Conservation (phyloP, 176 grass and related monocot genomes). For the Triticum timopheevii region DNA sequence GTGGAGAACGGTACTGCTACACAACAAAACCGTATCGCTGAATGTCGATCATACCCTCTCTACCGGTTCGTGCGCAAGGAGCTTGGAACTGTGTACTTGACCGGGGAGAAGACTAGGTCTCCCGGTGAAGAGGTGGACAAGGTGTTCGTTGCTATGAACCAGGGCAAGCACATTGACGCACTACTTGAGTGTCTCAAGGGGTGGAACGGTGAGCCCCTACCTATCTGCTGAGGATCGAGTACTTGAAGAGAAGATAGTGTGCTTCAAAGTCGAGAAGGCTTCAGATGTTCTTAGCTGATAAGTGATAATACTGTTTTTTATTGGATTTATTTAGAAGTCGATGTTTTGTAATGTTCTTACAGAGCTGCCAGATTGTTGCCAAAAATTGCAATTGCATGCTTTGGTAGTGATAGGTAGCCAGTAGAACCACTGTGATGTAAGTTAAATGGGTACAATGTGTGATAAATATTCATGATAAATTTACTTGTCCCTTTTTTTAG, state of each 20-base stretch:
- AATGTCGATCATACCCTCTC: conserved; percentile 73
- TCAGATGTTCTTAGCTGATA: conserved; percentile 15
- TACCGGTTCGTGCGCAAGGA: conserved; percentile 74
- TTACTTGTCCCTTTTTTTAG: background rate
- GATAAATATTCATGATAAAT: background rate
- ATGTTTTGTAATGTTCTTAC: background rate
- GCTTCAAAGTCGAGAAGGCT: background rate
- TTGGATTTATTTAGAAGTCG: background rate
- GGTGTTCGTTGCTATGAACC: conserved; percentile 67
- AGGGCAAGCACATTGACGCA: conserved; percentile 58
- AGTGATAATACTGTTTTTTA: background rate
- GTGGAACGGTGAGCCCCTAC: conserved; percentile 74
- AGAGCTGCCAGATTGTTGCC: background rate
- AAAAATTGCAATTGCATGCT: background rate
- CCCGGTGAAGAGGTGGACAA: conserved; percentile 74
- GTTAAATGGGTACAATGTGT: background rate
- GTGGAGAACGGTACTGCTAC: conserved; percentile 48
- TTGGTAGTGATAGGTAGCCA: background rate
- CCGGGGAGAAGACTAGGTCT: conserved; percentile 68
- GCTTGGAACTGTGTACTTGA: conserved; percentile 49
- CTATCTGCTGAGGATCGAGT: conserved; percentile 37
- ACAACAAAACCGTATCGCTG: conserved; percentile 48
- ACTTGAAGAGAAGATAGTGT: background rate
- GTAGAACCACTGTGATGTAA: background rate
- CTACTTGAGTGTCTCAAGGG: conserved; percentile 79